These are phyloP conservation scores for Niebla homalea DNA, from an alignment of 495 filamentous ascomycete genomes.

Conservation along the genomic window DNA sequence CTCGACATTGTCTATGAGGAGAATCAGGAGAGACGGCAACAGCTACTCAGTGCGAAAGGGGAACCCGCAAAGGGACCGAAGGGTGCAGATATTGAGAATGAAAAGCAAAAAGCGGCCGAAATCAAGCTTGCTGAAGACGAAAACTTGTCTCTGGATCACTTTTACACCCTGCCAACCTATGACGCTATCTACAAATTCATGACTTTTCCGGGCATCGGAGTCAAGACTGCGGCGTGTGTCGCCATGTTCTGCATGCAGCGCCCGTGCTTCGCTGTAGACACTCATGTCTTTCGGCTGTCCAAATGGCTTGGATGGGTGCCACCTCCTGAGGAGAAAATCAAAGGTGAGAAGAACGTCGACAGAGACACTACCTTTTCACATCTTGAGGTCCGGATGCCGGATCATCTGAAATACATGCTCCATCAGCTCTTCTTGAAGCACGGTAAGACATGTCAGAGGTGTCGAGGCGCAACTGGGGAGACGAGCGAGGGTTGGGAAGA, in stretches of 20 bases:
- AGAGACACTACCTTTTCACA: conserved; percentile 66
- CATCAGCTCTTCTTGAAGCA: conserved; percentile 82
- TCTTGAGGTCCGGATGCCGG: conserved; percentile 66
- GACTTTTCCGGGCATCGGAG: conserved; percentile 72
- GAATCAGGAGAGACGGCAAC: conserved; percentile 37
- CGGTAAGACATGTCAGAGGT: conserved; percentile 68
- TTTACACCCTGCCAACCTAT: conserved; percentile 51
- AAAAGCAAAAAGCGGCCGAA: conserved; percentile 35
- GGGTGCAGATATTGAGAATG: conserved; percentile 25
- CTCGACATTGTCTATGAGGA: conserved; percentile 69
- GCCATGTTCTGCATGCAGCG: conserved; percentile 65
- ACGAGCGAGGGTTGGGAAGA: conserved; percentile 32
- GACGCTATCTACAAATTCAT: conserved; percentile 62
- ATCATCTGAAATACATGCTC: conserved; percentile 76
- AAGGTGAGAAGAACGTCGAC: conserved; percentile 33
- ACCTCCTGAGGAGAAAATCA: conserved; percentile 19
- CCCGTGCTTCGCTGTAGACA: conserved; percentile 75
- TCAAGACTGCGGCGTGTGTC: conserved; percentile 85
- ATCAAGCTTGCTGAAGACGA: conserved; percentile 41
- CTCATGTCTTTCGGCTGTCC: conserved; percentile 68
- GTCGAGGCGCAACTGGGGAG: conserved; percentile 44
- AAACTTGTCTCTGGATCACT: conserved; percentile 61
- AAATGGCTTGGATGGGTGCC: conserved; percentile 82
- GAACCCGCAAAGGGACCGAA: conserved; percentile 12
- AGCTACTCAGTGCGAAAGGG: conserved; percentile 16